Evolutionary conservation across 352 stramenopile species (phyloP).

Genomic region (Thraustochytrium striatum): DNA sequence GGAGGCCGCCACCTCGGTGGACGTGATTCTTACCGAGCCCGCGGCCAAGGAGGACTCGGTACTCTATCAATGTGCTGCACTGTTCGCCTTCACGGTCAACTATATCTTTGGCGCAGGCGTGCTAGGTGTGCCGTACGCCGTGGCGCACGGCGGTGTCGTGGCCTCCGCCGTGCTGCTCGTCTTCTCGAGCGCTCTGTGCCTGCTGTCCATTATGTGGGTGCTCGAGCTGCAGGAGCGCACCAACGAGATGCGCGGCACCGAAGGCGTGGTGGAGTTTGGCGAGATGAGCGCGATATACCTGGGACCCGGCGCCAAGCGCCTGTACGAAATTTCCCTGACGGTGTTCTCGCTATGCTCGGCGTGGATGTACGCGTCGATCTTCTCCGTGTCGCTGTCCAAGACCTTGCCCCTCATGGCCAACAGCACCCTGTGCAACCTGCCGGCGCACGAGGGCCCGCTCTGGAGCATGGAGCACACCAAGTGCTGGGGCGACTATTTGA

Average conservation of each 20-base stretch:
- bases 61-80: neutral
- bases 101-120: constrained; percentile 49
- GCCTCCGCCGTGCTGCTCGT: constrained; percentile 28
- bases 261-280: constrained; percentile 29
- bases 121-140: constrained; percentile 34
- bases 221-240: constrained; percentile 38
- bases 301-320: neutral
- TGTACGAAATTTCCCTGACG: constrained; percentile 31
- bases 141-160: constrained; percentile 39
- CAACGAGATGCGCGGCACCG: neutral
- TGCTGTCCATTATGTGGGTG: constrained; percentile 33
- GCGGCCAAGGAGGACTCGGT: neutral
- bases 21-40: too few relatives aligned
- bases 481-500: constrained; percentile 34
- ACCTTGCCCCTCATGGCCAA: constrained; percentile 25
- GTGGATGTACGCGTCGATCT: constrained; percentile 48
- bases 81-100: constrained; percentile 45
- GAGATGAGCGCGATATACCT: constrained; percentile 35
- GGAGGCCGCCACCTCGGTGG: too few relatives aligned
- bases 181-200: constrained; percentile 21
- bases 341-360: constrained; percentile 12
- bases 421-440: neutral
- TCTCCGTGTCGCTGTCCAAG: constrained; percentile 31
- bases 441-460: constrained; percentile 6
- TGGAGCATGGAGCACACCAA: constrained; percentile 8